Base-by-base conservation (phyloP, 2,329 filamentous ascomycete species). In the Aureobasidium melanogenum region DNA sequence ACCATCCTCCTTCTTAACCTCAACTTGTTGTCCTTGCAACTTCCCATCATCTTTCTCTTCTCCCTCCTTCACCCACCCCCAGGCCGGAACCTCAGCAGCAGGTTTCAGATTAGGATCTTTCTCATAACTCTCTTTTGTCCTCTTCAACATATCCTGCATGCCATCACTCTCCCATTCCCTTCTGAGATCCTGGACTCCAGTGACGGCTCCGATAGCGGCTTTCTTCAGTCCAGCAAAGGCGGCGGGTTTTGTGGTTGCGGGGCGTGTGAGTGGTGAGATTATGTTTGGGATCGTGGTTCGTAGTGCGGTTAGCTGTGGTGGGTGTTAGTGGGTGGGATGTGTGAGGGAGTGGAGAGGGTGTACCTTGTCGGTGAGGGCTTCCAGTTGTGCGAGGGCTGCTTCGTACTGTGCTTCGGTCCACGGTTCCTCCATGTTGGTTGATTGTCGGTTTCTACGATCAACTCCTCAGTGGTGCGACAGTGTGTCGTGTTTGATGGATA, bases 331-430 rank as follows among this genome's bases (percentile, higher is more conserved):
- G 28, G 36, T 47, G 10, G 22, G 9, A 5, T 50, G 26, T 24
- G 36, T 26, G 32, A 34, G 28, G 32, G 46, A 30, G 52, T n/a
- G 17, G 9, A 50, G 22, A 32, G 22, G 17, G 41, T 7, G 26
- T 64, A 77, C 77, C 68, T 78, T 73, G 44, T 73, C 69, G 64
- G 78, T 75, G 4, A 80, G 69, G 43, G 69, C 67, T 64, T 78
- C 75, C 22, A 80, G 70, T 48, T 75, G 72, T 36, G 75, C 75
- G 43, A 80, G 75, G 2, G 76, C 76, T 61, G 71, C 70, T 66
- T 70, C 71, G 64, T 72, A 74, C 62, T 73, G 71, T 50, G 69
- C 68, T 67, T 76, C 75, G 57, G 74, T 73, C 73, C 73, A 76
- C 41, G 61, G 67, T 24, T 65, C 39, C 38, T 36, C 39, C 34